These are phyloP conservation scores for Prinsepia uniflora DNA, from an alignment of 306 rosid species.

Conservation along the genomic window DNA sequence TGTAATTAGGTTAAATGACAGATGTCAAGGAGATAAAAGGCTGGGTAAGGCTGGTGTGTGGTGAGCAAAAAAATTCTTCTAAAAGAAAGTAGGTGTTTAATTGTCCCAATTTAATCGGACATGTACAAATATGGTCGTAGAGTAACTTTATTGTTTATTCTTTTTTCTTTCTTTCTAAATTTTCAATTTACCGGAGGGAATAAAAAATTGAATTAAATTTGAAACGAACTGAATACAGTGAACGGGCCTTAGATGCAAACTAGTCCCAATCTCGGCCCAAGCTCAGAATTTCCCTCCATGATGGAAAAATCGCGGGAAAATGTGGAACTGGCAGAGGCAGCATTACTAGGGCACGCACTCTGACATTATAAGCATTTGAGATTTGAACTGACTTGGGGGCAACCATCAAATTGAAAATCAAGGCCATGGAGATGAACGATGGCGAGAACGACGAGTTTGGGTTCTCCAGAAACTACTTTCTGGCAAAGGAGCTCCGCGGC, in stretches of 20 bases:
- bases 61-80: no score
- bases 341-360: conserved; percentile 4
- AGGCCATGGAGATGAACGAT: conserved; percentile 41
- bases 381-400: background rate
- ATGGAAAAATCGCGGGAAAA: conserved; percentile 28
- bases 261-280: background rate
- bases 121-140: no score
- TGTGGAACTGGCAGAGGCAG: background rate
- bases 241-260: background rate
- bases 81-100: no score
- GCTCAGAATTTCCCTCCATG: background rate
- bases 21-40: no score
- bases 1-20: no score
- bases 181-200: no score
- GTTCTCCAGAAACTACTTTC: conserved; percentile 81
- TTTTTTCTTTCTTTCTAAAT: no score
- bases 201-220: background rate
- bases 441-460: conserved; percentile 60
- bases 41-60: no score
- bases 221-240: background rate
- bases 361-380: background rate
- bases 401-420: background rate
- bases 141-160: no score
- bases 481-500: conserved; percentile 69
- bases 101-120: no score